These are phyloP conservation scores for Ramicandelaber brevisporus DNA, from an alignment of 192 early-diverging fungal genomes.

Conservation along the genomic window DNA sequence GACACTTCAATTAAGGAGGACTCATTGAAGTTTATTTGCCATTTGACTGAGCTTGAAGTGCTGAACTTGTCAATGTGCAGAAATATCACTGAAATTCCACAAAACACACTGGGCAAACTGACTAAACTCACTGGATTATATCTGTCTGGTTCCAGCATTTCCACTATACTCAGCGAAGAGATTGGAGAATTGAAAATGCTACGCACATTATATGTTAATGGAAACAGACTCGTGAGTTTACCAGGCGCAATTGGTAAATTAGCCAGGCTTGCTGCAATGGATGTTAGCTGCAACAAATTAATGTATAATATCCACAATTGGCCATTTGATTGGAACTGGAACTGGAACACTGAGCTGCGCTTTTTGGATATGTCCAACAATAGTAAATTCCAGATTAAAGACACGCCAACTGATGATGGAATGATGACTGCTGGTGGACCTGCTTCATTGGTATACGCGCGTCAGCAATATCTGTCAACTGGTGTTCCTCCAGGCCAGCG, in stretches of 20 bases:
- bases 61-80: slow-evolving; percentile 66
- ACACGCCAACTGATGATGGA: slow-evolving; percentile 9
- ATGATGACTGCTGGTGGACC: slow-evolving; percentile 7
- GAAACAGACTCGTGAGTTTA: slow-evolving; percentile 68
- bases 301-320: slow-evolving; percentile 89
- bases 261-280: slow-evolving; percentile 42
- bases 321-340: slow-evolving; percentile 95
- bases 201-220: slow-evolving; percentile 59
- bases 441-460: slow-evolving; percentile 7
- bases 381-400: slow-evolving; percentile 67
- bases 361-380: slow-evolving; percentile 82
- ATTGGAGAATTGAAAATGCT: slow-evolving; percentile 44
- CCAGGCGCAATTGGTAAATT: slow-evolving; percentile 84
- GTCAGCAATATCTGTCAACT: slow-evolving; percentile 14
- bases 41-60: slow-evolving; percentile 42
- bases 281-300: slow-evolving; percentile 65
- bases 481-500: slow-evolving; percentile 16
- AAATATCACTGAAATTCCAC: slow-evolving; percentile 52
- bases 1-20: slow-evolving; percentile 70
- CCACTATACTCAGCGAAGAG: slow-evolving; percentile 60
- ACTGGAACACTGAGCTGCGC: slow-evolving; percentile 70
- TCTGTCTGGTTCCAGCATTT: slow-evolving; percentile 60
- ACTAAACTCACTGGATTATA: slow-evolving; percentile 49
- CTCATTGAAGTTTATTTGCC: slow-evolving; percentile 41
- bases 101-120: slow-evolving; percentile 39